A percentile compares a stretch with the other conserved stretches of the same genome.
These are phyloP conservation scores for Hibiscus mutabilis DNA, from an alignment of 345 rosid genomes.

Conservation along the genomic window DNA sequence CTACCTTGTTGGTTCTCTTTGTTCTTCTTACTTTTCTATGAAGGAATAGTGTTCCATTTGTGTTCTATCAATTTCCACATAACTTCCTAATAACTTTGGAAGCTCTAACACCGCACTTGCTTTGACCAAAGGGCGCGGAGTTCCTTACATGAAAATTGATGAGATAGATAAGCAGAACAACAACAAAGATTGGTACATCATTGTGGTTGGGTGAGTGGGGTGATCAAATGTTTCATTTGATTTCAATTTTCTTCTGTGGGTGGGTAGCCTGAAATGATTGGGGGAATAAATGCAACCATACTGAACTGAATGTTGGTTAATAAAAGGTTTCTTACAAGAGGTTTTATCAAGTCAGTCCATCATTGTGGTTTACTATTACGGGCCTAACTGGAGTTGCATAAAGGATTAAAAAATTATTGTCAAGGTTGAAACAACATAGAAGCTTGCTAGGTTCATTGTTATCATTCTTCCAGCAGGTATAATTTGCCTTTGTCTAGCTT, in stretches of 20 bases:
- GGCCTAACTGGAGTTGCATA: background rate
- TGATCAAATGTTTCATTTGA: background rate
- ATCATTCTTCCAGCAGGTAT: background rate
- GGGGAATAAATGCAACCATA: background rate
- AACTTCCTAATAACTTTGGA: constrained; percentile 60
- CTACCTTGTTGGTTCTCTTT: constrained; percentile 2
- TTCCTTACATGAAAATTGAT: constrained; percentile 72
- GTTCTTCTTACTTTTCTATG: constrained; percentile 1
- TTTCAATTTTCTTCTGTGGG: background rate
- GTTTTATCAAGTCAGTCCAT: background rate
- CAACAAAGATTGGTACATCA: constrained; percentile 56
- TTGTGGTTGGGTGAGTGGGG: too few relatives aligned
- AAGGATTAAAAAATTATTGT: background rate
- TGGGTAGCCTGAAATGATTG: constrained; percentile 2
- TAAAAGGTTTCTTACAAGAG: background rate
- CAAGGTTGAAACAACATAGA: background rate
- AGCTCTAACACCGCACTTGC: constrained; percentile 74
- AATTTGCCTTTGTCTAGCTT: background rate
- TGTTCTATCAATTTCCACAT: constrained; percentile 33
- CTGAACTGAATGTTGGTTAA: background rate
- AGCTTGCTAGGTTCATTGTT: background rate
- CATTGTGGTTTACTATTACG: background rate
- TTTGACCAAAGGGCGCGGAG: constrained; percentile 77
- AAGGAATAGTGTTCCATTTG: constrained; percentile 2
- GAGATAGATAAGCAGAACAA: constrained; percentile 53